Evolutionary conservation across 2,329 filamentous ascomycete genomes (phyloP).

Genomic region (Cladobotryum protrusum): DNA sequence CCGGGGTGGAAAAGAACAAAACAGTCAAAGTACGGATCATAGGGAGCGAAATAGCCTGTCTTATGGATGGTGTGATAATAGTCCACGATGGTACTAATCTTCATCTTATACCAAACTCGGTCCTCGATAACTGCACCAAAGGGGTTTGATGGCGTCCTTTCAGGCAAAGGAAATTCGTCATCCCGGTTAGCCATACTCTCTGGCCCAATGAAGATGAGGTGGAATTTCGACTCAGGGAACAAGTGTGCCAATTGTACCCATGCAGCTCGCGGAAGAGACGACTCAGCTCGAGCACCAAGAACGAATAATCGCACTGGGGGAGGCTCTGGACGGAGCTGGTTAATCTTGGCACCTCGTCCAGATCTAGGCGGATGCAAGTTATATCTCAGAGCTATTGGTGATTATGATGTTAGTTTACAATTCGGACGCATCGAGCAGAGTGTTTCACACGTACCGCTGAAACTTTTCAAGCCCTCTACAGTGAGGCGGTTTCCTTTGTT

Average conservation of each 20-base stretch:
- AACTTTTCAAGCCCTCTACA: conserved; percentile 82
- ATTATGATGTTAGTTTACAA: neutral
- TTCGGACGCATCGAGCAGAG: neutral
- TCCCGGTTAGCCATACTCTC: conserved; percentile 95
- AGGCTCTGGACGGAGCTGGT: conserved; percentile 74
- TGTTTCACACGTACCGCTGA: conserved; percentile 63
- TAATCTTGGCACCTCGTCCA: conserved; percentile 67
- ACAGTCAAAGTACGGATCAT: conserved; percentile 97
- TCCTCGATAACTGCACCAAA: conserved; percentile 94
- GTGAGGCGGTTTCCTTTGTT: conserved; percentile 71
- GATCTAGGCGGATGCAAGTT: conserved; percentile 81
- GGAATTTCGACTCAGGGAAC: conserved; percentile 86
- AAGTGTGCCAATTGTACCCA: conserved; percentile 94
- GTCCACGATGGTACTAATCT: conserved; percentile 95
- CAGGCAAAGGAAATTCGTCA: conserved; percentile 82
- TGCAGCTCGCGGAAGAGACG: conserved; percentile 84
- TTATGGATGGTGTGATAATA: conserved; percentile 97
- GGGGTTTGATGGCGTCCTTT: conserved; percentile 77
- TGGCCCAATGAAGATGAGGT: conserved; percentile 90
- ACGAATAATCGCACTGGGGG: conserved; percentile 90
- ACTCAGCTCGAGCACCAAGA: conserved; percentile 92
- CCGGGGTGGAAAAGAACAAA: conserved; percentile 97
- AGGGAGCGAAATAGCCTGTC: conserved; percentile 83
- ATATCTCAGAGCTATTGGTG: conserved; percentile 69
- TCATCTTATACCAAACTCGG: conserved; percentile 79